phyloP scores from a whole-genome alignment of 257 asterid genomes.

The Solanum tarijense region DNA sequence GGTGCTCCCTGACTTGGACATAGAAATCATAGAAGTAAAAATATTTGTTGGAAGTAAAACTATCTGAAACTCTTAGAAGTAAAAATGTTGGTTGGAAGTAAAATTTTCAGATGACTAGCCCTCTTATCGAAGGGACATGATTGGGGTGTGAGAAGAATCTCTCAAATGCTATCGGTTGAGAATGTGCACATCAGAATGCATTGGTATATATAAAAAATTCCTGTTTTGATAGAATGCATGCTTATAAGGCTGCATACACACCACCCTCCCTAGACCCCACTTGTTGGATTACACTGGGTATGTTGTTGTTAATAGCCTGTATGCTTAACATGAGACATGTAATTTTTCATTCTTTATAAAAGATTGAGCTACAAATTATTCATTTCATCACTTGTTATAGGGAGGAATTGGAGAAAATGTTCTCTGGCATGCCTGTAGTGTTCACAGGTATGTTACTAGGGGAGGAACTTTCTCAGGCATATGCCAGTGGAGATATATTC shows the following conservation, averaged over 20 bases:
- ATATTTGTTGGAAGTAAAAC: background rate
- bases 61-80: background rate
- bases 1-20: background rate
- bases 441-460: no score
- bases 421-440: no score
- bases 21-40: background rate
- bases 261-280: background rate
- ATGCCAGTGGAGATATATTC: no score
- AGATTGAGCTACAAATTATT: background rate
- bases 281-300: background rate
- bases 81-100: background rate
- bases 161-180: background rate
- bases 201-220: background rate
- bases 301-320: background rate
- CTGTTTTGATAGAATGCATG: background rate
- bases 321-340: background rate
- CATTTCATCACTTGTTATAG: slow-evolving; percentile 16
- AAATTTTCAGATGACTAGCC: background rate
- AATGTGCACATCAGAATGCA: background rate
- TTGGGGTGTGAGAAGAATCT: background rate
- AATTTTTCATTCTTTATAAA: background rate
- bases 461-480: no score
- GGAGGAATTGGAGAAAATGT: slow-evolving; percentile 73
- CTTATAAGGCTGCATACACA: background rate
- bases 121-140: background rate